These are phyloP conservation scores for Paramarasmius palmivorus DNA, from an alignment of 1,284 basidiomycete genomes.

Conservation along the genomic window DNA sequence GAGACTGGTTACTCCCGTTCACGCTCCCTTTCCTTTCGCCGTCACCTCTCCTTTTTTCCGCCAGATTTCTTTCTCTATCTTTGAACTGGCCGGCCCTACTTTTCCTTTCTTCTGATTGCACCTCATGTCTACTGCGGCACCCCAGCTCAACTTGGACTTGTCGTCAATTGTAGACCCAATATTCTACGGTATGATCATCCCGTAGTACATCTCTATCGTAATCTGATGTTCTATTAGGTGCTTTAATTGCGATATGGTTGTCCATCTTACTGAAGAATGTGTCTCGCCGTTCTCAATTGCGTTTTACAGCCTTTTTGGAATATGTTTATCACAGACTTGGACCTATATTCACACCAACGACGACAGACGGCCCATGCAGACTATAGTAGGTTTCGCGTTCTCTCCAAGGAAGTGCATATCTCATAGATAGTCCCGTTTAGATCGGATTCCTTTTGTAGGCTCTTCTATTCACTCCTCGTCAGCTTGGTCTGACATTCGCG, in stretches of 20 bases:
- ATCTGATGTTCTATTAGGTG: background rate
- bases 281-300: background rate
- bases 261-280: too few species aligned
- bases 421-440: background rate
- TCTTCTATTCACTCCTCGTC: too few species aligned
- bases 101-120: too few species aligned
- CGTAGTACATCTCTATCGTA: background rate
- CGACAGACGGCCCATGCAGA: background rate
- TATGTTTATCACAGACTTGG: slow-evolving; percentile 4
- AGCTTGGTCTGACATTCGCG: too few species aligned
- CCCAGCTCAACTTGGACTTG: background rate
- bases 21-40: too few species aligned
- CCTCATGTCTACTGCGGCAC: too few species aligned
- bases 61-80: too few species aligned
- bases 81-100: too few species aligned
- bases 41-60: too few species aligned
- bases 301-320: background rate
- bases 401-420: too few species aligned
- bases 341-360: background rate
- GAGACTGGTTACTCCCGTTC: too few species aligned
- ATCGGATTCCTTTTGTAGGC: background rate
- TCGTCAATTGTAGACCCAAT: background rate
- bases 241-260: background rate
- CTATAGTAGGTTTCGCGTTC: background rate
- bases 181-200: background rate